Conservation (phyloP, 176 grass and related monocot genomes). For the Lolium rigidum region DNA sequence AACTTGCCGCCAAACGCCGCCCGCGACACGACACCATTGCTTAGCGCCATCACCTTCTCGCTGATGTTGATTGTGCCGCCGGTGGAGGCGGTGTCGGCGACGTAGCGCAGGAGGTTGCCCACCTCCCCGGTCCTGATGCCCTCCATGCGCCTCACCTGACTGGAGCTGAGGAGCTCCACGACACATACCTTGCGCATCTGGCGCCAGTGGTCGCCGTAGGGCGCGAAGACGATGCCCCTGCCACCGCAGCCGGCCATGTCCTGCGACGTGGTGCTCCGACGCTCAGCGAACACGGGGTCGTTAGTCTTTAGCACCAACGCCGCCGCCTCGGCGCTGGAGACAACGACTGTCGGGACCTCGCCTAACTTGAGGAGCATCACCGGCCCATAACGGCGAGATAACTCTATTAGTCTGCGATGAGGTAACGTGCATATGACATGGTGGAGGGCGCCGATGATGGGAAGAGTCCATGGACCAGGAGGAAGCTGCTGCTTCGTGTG, state of each 20-base stretch:
- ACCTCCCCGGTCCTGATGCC: background rate
- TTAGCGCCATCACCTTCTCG: background rate
- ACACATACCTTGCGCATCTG: background rate
- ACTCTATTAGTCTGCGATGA: too few relatives aligned
- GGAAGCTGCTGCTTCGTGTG: too few relatives aligned
- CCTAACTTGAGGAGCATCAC: too few relatives aligned
- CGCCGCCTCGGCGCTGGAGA: too few relatives aligned
- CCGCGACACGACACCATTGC: background rate
- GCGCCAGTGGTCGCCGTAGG: background rate
- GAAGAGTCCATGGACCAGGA: too few relatives aligned
- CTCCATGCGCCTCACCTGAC: background rate
- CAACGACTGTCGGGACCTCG: too few relatives aligned
- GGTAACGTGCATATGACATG: too few relatives aligned
- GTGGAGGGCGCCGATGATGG: too few relatives aligned
- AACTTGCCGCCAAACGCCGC: background rate
- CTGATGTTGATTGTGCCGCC: background rate
- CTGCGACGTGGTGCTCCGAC: background rate
- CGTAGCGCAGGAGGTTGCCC: background rate
- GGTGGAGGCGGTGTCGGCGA: background rate
- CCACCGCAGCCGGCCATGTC: background rate
- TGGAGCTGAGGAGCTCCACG: background rate
- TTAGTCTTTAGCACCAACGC: background rate
- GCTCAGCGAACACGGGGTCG: background rate
- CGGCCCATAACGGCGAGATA: too few relatives aligned
- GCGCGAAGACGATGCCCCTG: background rate